Conservation (phyloP, 805 yeast species). For the Lipomyces sp. region DNA sequence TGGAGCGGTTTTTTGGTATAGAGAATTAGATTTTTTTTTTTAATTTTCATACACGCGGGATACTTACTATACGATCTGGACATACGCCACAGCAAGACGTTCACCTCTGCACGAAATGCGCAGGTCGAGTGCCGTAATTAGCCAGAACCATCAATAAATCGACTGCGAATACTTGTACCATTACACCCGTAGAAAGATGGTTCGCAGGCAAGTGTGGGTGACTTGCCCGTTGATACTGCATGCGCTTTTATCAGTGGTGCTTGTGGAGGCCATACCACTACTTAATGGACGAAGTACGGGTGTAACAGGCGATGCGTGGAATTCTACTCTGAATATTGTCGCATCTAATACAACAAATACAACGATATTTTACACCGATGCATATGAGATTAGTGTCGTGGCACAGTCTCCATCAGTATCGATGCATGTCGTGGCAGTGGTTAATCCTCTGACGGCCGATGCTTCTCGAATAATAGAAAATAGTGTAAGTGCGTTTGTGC, state of each 20-base stretch:
- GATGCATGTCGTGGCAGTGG: slow-evolving; percentile 14
- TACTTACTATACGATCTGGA: background rate
- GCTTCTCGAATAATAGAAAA: slow-evolving; percentile 18
- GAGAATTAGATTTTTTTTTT: background rate
- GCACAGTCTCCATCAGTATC: slow-evolving; percentile 10
- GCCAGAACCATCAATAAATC: background rate
- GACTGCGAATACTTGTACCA: background rate
- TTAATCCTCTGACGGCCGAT: slow-evolving; percentile 30
- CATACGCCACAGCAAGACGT: background rate
- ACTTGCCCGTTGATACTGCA: background rate
- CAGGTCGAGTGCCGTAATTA: background rate
- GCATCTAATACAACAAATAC: slow-evolving; percentile 19
- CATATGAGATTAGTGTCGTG: slow-evolving; percentile 19
- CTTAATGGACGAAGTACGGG: background rate
- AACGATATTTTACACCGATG: slow-evolving; percentile 5
- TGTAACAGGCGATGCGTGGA: background rate
- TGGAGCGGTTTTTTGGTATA: background rate
- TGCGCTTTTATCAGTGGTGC: background rate
- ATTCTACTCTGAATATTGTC: slow-evolving; percentile 16
- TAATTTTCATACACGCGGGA: background rate
- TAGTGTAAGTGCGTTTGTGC: slow-evolving; percentile 12
- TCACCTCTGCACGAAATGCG: background rate
- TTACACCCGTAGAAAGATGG: background rate
- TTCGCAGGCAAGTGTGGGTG: background rate
- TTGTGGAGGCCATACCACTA: background rate